phyloP scores from a whole-genome alignment of 2,329 filamentous ascomycete species.

The Drechslera avenae region DNA sequence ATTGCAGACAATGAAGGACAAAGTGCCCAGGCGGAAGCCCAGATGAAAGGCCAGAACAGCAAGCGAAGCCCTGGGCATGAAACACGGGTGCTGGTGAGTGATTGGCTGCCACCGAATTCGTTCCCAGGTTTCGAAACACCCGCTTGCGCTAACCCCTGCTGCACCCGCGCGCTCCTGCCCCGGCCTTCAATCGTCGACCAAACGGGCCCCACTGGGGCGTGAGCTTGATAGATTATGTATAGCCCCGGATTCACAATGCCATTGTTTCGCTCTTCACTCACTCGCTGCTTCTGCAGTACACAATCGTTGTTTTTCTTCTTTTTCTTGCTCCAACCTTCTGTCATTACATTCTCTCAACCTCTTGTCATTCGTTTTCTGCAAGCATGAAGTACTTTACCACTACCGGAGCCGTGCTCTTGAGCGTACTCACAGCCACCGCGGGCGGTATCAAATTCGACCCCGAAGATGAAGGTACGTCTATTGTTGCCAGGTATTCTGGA shows the following conservation, averaged over 20 bases:
- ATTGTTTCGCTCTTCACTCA: slow-evolving; percentile 20
- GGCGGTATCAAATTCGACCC: slow-evolving; percentile 39
- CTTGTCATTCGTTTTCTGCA: slow-evolving; percentile 18
- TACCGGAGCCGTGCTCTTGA: slow-evolving; percentile 45
- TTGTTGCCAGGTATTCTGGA: neutral
- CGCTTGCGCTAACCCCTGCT: slow-evolving; percentile 17
- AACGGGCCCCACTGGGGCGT: slow-evolving; percentile 5
- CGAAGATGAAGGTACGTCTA: slow-evolving; percentile 31
- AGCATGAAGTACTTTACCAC: slow-evolving; percentile 42
- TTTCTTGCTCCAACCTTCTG: slow-evolving; percentile 7
- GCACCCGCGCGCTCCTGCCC: slow-evolving; percentile 26
- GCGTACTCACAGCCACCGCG: slow-evolving; percentile 34
- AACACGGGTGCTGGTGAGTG: slow-evolving; percentile 17
- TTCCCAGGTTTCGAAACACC: slow-evolving; percentile 34
- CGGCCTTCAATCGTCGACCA: slow-evolving; percentile 4
- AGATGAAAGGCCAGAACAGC: slow-evolving; percentile 11
- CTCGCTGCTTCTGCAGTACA: slow-evolving; percentile 25
- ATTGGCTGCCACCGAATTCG: slow-evolving; percentile 22
- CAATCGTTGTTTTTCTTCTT: slow-evolving; percentile 30
- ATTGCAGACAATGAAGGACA: slow-evolving; percentile 5
- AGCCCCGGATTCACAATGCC: slow-evolving; percentile 23
- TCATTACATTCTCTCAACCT: slow-evolving; percentile 7
- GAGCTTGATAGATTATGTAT: slow-evolving; percentile 14
- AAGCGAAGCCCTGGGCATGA: slow-evolving; percentile 19
- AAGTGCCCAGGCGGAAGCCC: slow-evolving; percentile 4